phyloP scores from a whole-genome alignment of 768 basidiomycete species.

The Naganishia vishniacii region DNA sequence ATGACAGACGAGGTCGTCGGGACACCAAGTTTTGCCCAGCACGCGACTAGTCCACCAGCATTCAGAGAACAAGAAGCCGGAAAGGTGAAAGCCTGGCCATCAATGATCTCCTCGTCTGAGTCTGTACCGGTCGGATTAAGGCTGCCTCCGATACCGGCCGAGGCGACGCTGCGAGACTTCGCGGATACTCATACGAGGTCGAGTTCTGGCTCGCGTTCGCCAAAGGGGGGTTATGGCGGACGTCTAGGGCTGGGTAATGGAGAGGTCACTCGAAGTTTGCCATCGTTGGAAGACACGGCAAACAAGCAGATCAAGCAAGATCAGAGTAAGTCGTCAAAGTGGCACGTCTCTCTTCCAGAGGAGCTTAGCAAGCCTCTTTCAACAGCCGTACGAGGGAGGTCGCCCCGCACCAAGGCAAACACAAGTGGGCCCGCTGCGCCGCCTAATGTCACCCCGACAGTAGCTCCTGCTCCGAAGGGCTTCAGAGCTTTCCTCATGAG shows the following conservation, averaged over 20 bases:
- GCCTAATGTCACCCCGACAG: neutral
- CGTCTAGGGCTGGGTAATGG: neutral
- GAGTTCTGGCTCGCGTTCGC: slow-evolving; percentile 7
- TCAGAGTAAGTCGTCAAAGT: neutral
- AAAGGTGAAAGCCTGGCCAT: neutral
- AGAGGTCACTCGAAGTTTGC: slow-evolving; percentile 4
- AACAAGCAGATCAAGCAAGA: neutral
- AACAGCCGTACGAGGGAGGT: neutral
- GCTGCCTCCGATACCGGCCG: slow-evolving; percentile 12
- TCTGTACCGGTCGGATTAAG: neutral
- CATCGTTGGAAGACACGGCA: neutral
- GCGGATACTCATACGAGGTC: slow-evolving; percentile 4
- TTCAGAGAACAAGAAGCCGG: neutral
- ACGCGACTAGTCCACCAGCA: neutral
- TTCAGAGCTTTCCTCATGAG: slow-evolving; percentile 9
- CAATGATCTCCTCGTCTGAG: neutral
- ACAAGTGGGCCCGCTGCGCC: neutral
- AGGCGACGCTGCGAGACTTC: neutral
- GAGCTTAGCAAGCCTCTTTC: too few relatives aligned
- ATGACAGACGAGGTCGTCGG: neutral
- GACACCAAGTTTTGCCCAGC: neutral
- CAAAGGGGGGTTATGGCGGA: neutral
- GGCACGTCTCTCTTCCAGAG: too few relatives aligned
- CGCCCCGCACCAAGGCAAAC: neutral
- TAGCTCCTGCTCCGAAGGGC: neutral